Base-by-base conservation (phyloP, 2,329 filamentous ascomycete genomes). In the Verruconis gallopava region DNA sequence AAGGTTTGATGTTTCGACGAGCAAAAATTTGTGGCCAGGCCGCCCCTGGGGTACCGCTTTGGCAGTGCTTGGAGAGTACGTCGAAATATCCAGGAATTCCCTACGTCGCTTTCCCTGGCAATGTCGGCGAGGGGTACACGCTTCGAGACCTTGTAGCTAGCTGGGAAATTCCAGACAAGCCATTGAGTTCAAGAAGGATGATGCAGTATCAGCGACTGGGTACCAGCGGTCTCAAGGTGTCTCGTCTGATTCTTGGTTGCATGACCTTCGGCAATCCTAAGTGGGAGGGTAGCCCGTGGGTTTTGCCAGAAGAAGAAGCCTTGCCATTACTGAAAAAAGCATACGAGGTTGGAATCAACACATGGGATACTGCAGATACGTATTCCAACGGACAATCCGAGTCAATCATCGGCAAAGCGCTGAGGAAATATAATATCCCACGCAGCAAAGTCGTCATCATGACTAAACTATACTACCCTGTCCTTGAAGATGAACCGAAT, bases 41-140 rank as follows among this genome's bases (percentile, higher is more conserved):
- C 1, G 70, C 71, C 0, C 61, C 71, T 0, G 73, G 72, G 1
- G 70, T 77, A 5, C 72, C 73, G 0, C 58, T 77, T 1, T 78
- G 73, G 74, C 58, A 67, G 37, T 77, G 72, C 44, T 64, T 73
- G 38, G 72, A 77, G 51, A 54, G 58, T 1, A 65, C 65, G 1
- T 66, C 62, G 14, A 68, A 71, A 38, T 70, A 67, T 56, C 58
- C 59, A 0, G 68, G 67, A 1, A 54, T 75, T 9, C 69, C 71
- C 1, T 75, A 72, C 50, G 66, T 75, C 2, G 71, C 75, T 0
- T 75, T 76, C 40, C 73, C 71, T 1, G 72, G 72, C 0, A 75
- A 75, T 53, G 71, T 76, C 2, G 73, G 71, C 1, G 59, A 56
- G n/a, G 62, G 67, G 15, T 54, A 61, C 28, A 68, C 68, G 1